Evolutionary conservation across 306 rosid genomes (phyloP), one percentile per base, ranked within the genome.

Genomic region (Herpetospermum pedunculosum): DNA sequence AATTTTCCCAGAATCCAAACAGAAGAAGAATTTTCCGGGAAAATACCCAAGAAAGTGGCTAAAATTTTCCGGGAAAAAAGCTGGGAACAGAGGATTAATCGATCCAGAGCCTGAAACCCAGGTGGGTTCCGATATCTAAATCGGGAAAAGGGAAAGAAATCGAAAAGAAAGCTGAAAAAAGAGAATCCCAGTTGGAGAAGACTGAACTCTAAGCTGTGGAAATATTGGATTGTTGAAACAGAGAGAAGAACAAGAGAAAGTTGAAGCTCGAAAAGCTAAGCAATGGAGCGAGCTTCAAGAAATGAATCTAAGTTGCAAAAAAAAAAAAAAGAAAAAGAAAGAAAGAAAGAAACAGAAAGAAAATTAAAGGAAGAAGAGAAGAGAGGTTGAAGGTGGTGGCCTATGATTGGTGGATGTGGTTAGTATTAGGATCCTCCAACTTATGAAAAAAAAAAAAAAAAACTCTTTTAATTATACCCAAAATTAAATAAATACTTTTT

Each of bases 21-120:
- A 83, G 78, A 85, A 77, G 52, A 16, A 47, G 70, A 43, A 46
- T 41, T 21, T 52, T 32, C 73, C 65, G 44, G 78, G 80, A 69
- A 70, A 48, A 9, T 35, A 29, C 60, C 63, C 58, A 23, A 68
- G 57, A 70, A 73, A 54, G 74, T 62, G 30, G 64, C 34, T 59
- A 76, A 44, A 74, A 84, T 82, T 64, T 37, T 41, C 21, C 23
- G 13, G 35, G 53, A 41, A 69, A 46, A 70, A 21, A 23, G 2
- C 19, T 35, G 14, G 6, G 25, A 6, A 16, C 2, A 60, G 3
- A 32, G 9, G 13, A 60, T 43, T 13, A 5, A 69, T 26, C 8
- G 37, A 55, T 69, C 55, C 37, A 46, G 34, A 21, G 55, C 25
- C 29, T 26, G 29, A 28, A 71, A 10, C 12, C 18, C 52, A 16